Conservation (phyloP, 495 filamentous ascomycete species). For the Penicillium manginii region DNA sequence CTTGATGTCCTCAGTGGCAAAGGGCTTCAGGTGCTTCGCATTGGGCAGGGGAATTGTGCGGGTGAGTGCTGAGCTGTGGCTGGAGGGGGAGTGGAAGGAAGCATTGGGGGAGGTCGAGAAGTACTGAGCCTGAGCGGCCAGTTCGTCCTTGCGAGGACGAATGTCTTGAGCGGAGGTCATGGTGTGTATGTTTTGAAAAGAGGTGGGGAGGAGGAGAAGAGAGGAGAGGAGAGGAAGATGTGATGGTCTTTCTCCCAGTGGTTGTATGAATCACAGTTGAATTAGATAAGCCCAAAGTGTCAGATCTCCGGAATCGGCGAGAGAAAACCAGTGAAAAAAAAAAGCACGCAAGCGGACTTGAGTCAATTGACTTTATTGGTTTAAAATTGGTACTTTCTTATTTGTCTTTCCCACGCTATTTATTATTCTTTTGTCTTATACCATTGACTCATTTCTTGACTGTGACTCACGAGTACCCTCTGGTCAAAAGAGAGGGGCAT, state of each 20-base stretch:
- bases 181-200: not conserved
- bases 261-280: not conserved
- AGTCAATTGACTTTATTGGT: not conserved
- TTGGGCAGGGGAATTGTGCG: slow-evolving; percentile 40
- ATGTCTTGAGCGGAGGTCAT: slow-evolving; percentile 39
- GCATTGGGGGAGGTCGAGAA: slow-evolving; percentile 66
- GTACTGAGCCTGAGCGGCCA: slow-evolving; percentile 50
- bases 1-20: slow-evolving; percentile 93
- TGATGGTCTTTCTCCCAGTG: not conserved
- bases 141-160: slow-evolving; percentile 34
- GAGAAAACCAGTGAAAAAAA: not conserved
- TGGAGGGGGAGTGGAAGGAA: slow-evolving; percentile 68
- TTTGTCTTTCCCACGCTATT: not conserved
- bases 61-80: slow-evolving; percentile 39
- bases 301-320: slow-evolving; percentile 34
- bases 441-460: not conserved
- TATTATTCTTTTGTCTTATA: not conserved
- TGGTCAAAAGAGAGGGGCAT: slow-evolving; percentile 15
- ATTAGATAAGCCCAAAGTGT: slow-evolving; percentile 30
- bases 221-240: not conserved
- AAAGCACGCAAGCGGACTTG: slow-evolving; percentile 2
- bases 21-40: slow-evolving; percentile 89
- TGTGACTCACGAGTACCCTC: too few species aligned
- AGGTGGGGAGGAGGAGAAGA: not conserved
- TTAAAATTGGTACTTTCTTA: not conserved